Evolutionary conservation across 495 filamentous ascomycete species (phyloP), one percentile per base, ranked within the genome.

Genomic region (Penicillium subrubescens): DNA sequence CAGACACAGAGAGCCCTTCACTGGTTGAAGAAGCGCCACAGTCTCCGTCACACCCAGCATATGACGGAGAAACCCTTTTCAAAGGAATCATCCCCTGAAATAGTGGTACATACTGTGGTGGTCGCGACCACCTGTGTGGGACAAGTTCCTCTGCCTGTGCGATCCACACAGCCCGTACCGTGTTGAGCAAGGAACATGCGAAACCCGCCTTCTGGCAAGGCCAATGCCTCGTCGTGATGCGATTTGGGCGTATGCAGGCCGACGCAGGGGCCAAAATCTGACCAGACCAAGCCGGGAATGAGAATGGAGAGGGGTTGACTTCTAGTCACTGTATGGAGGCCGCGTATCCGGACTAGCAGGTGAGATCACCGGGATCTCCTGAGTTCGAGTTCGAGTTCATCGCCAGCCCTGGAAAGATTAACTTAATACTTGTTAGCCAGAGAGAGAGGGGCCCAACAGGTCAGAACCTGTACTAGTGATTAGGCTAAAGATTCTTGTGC

Each of bases 201-300:
- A 51, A 60, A 51, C 43, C 58, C 58, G 31, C 17, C 15, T 12
- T 44, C 41, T 8, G 6, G 7, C 43, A 14, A 25, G 46, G 46
- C 21, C 25, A 52, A 39, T 23, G 53, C 41, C 54, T 41, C 55
- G 33, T 46, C 23, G 46, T 59, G 46, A 56, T 43, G 55, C 27
- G 62, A 52, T 17, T 58, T 61, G 53, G 43, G 46, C 43, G 48
- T 27, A 63, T 69, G 67, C 67, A 66, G 48, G 50, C 29, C 8
- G 37, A 69, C 41, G 67, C 67, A 70, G 67, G 67, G 67, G 67
- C 67, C 64, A 53, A 61, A 66, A 64, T 17, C 34, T 52, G 52
- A 31, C 10, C 29, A 33, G 3, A 10, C 14, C 51, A 59, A 59
- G 15, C 10, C 23, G 12, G 31, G 5, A 33, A 7, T 33, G 31